A percentile compares a stretch with the other conserved stretches of the same genome.
Conservation (phyloP, 129 eudicot genomes). For the Helichrysum umbraculigerum region DNA sequence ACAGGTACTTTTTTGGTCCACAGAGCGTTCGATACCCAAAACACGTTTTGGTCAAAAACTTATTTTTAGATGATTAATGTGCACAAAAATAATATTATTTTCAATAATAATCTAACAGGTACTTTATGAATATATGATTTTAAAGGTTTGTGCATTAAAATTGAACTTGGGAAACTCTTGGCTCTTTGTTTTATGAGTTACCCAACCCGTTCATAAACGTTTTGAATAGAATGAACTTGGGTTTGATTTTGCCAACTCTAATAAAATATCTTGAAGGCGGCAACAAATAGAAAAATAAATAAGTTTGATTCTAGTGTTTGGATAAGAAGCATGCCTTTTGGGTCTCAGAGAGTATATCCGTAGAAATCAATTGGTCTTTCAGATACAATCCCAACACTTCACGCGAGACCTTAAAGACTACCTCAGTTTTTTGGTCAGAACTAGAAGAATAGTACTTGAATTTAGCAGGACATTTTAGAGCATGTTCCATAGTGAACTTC, state of each 20-base stretch:
- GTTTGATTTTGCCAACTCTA: too few species aligned
- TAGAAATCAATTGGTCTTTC: slow-evolving; percentile 24
- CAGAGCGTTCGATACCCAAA: too few species aligned
- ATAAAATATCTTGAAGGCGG: neutral
- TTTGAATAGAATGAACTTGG: too few species aligned
- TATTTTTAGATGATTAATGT: too few species aligned
- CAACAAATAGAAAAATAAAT: neutral
- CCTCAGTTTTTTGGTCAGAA: slow-evolving; percentile 30
- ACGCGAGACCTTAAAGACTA: slow-evolving; percentile 54
- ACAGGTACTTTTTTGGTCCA: too few species aligned
- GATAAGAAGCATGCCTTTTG: slow-evolving; percentile 47
- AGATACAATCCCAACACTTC: slow-evolving; percentile 44
- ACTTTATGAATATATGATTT: too few species aligned
- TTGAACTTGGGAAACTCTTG: neutral
- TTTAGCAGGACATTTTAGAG: slow-evolving; percentile 48
- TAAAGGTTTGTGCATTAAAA: neutral
- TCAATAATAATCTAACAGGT: too few species aligned
- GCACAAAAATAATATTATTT: too few species aligned
- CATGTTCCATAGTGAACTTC: slow-evolving; percentile 41
- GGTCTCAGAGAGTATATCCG: slow-evolving; percentile 33
- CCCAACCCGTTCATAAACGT: too few species aligned
- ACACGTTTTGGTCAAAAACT: too few species aligned
- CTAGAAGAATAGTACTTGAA: slow-evolving; percentile 33
- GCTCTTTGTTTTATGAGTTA: neutral
- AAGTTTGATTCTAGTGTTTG: neutral